phyloP scores from a whole-genome alignment of 2,329 filamentous ascomycete species.

The Monosporascus cannonballus region DNA sequence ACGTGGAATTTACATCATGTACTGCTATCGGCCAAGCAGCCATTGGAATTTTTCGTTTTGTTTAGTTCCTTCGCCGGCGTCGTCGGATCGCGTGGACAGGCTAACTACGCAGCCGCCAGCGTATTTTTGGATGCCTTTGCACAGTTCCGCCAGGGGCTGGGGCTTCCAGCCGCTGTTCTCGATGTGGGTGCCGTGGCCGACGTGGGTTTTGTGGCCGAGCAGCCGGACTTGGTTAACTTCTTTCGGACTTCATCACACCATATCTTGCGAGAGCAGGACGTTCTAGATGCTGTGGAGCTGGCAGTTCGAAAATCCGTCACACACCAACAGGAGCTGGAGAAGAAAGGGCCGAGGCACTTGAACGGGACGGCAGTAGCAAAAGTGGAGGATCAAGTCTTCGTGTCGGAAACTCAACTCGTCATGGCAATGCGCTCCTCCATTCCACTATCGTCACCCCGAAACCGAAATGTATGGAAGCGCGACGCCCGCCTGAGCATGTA shows the following conservation, averaged over 20 bases:
- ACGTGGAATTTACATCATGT: conserved; percentile 33
- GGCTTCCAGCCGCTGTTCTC: background rate
- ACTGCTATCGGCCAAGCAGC: background rate
- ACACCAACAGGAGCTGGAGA: background rate
- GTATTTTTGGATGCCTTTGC: conserved; percentile 19
- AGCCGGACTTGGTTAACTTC: background rate
- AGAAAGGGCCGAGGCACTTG: no score
- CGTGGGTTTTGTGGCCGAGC: conserved; percentile 1
- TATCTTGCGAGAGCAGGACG: background rate
- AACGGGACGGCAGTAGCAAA: background rate
- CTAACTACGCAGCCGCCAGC: conserved; percentile 25
- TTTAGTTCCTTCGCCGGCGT: conserved; percentile 16
- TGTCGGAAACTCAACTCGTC: background rate
- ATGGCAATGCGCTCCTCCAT: background rate
- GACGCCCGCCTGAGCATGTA: background rate
- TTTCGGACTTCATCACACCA: background rate
- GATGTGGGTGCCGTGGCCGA: background rate
- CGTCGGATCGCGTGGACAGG: conserved; percentile 16
- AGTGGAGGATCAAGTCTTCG: background rate
- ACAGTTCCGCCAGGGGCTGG: background rate
- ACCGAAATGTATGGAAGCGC: background rate
- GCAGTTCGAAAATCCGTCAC: background rate
- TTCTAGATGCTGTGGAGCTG: background rate
- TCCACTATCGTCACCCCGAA: background rate
- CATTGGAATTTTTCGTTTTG: conserved; percentile 24